These are phyloP conservation scores for Plantago major DNA, from an alignment of 257 asterid species.

Conservation along the genomic window DNA sequence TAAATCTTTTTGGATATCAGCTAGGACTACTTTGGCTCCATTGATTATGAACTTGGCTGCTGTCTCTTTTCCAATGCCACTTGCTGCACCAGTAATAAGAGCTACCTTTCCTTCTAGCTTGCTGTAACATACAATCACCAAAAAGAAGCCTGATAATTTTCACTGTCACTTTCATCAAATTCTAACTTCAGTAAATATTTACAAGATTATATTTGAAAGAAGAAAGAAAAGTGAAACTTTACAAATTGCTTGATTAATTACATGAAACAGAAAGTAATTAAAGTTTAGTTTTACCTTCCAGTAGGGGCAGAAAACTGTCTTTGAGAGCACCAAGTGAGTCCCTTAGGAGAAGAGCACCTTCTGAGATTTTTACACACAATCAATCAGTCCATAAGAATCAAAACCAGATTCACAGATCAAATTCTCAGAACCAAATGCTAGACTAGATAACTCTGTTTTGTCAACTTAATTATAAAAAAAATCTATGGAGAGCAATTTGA, in stretches of 20 bases:
- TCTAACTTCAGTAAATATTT: too few relatives aligned
- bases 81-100: constrained; percentile 77
- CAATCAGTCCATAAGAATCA: too few relatives aligned
- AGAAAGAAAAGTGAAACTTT: too few relatives aligned
- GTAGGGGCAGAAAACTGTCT: constrained; percentile 29
- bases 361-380: constrained; percentile 56
- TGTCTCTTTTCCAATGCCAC: constrained; percentile 78
- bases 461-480: too few relatives aligned
- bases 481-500: too few relatives aligned
- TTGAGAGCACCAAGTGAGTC: constrained; percentile 15
- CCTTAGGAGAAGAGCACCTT: constrained; percentile 18
- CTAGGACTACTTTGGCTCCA: constrained; percentile 73
- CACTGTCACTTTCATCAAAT: not conserved
- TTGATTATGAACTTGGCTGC: constrained; percentile 55
- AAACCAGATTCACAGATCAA: too few relatives aligned
- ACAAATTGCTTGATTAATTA: too few relatives aligned
- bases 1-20: constrained; percentile 46
- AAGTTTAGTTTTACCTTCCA: constrained; percentile 23
- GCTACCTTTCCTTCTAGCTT: constrained; percentile 78
- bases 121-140: constrained; percentile 19
- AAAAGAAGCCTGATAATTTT: not conserved
- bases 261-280: not conserved
- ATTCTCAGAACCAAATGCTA: too few relatives aligned
- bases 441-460: too few relatives aligned
- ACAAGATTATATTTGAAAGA: too few relatives aligned